A percentile compares a stretch with the other conserved stretches of the same genome.
Evolutionary conservation across 768 basidiomycete species (phyloP).

Genomic region (Cytidiella melzeri): DNA sequence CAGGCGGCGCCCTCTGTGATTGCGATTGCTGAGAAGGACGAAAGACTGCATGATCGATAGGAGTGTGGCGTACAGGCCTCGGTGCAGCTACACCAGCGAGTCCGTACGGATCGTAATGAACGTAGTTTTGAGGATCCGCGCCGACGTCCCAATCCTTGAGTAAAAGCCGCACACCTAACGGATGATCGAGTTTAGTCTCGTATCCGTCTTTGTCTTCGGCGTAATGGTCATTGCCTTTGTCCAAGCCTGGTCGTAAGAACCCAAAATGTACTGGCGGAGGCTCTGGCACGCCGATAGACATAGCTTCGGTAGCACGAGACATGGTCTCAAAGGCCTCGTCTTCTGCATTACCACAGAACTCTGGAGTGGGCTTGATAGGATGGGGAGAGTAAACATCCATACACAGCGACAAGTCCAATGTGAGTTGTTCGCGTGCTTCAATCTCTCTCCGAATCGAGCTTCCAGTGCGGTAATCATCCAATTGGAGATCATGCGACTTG

Average conservation of each 20-base stretch:
- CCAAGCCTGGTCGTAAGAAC: slow-evolving; percentile 48
- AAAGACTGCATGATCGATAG: too few relatives aligned
- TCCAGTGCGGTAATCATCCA: slow-evolving; percentile 31
- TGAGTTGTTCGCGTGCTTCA: slow-evolving; percentile 54
- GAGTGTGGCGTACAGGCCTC: not conserved
- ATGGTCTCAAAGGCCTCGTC: slow-evolving; percentile 44
- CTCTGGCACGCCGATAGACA: slow-evolving; percentile 45
- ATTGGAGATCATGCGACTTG: slow-evolving; percentile 36
- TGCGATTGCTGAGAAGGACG: not conserved
- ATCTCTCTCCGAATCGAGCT: slow-evolving; percentile 41
- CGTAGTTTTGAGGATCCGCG: slow-evolving; percentile 41
- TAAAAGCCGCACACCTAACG: slow-evolving; percentile 55
- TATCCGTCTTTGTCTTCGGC: slow-evolving; percentile 10
- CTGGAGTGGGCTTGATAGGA: slow-evolving; percentile 23
- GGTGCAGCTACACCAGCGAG: not conserved
- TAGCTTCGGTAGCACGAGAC: slow-evolving; percentile 41
- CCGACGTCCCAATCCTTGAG: slow-evolving; percentile 66
- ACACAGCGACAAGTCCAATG: slow-evolving; percentile 58
- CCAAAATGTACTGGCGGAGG: slow-evolving; percentile 57
- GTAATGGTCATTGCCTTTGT: slow-evolving; percentile 22
- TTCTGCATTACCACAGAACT: slow-evolving; percentile 10
- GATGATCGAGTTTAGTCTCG: slow-evolving; percentile 24
- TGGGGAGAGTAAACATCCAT: slow-evolving; percentile 48
- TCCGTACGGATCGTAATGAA: slow-evolving; percentile 52
- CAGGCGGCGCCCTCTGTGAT: slow-evolving; percentile 23